A percentile compares a stretch with the other conserved stretches of the same genome.
phyloP scores from a whole-genome alignment of 176 grass and related monocot species.

The Aegilops speltoides region DNA sequence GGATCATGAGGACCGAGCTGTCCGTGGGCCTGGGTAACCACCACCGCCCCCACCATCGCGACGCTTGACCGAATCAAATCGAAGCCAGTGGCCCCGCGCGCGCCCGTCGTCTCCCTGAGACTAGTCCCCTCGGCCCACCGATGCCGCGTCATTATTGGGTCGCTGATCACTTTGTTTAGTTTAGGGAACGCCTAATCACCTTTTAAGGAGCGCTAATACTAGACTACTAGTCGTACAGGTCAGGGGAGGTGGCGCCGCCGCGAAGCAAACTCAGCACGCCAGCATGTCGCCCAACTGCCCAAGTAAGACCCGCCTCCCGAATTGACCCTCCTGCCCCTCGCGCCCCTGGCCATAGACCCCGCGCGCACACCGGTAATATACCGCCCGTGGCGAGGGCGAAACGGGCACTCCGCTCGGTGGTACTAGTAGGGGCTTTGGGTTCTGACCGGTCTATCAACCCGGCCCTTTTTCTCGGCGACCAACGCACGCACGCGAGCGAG shows the following conservation, averaged over 20 bases:
- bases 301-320: background rate
- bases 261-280: conserved; percentile 46
- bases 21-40: conserved; percentile 13
- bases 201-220: no score
- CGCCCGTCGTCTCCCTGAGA: no score
- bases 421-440: background rate
- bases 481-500: conserved; percentile 33
- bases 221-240: background rate
- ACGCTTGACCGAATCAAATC: conserved; percentile 27
- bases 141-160: background rate
- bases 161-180: background rate
- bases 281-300: conserved; percentile 43
- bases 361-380: no score
- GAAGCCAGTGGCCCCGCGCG: background rate
- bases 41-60: background rate
- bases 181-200: background rate
- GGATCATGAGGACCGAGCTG: background rate
- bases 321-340: background rate
- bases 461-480: conserved; percentile 22
- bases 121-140: no score
- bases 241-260: conserved; percentile 41
- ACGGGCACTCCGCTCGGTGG: background rate
- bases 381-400: background rate
- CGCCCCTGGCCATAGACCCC: no score
- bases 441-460: conserved; percentile 15